Evolutionary conservation across 441 rosid species (phyloP).

Genomic region (Mallotus repandus): DNA sequence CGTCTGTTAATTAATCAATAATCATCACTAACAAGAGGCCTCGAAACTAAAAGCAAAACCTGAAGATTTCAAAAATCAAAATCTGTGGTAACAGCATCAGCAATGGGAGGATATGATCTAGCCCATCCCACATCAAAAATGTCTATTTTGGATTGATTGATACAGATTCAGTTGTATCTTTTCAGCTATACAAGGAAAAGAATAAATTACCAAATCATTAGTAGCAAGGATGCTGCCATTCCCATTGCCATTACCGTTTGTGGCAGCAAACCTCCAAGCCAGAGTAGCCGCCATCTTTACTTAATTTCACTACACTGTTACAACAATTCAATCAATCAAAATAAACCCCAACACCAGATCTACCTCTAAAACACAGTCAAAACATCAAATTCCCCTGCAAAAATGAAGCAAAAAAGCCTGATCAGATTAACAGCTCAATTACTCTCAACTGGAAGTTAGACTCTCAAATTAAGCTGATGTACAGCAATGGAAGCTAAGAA

Average conservation of each 20-base stretch:
- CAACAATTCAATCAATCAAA: constrained; percentile 16
- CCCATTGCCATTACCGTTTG: neutral
- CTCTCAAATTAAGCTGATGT: too few relatives aligned
- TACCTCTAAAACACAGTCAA: constrained; percentile 41
- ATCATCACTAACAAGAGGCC: neutral
- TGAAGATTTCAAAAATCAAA: too few relatives aligned
- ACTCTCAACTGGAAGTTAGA: too few relatives aligned
- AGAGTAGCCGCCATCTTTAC: constrained; percentile 71
- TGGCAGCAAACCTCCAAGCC: constrained; percentile 83
- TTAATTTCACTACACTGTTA: constrained; percentile 22
- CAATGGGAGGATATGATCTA: constrained; percentile 19
- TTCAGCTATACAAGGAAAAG: neutral
- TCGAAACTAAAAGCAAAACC: too few relatives aligned
- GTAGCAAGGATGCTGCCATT: constrained; percentile 74
- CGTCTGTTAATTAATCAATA: neutral
- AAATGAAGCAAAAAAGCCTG: constrained; percentile 1
- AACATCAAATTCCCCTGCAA: constrained; percentile 61
- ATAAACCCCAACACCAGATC: constrained; percentile 59
- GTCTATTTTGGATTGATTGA: too few relatives aligned
- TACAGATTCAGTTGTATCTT: too few relatives aligned
- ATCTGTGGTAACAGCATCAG: neutral
- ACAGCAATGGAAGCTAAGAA: too few relatives aligned
- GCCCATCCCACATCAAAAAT: neutral
- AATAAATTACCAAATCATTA: constrained; percentile 53
- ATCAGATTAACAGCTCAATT: constrained; percentile 14